These are phyloP conservation scores for Macrolepiota albuminosa DNA, from an alignment of 768 basidiomycete species.

Conservation along the genomic window DNA sequence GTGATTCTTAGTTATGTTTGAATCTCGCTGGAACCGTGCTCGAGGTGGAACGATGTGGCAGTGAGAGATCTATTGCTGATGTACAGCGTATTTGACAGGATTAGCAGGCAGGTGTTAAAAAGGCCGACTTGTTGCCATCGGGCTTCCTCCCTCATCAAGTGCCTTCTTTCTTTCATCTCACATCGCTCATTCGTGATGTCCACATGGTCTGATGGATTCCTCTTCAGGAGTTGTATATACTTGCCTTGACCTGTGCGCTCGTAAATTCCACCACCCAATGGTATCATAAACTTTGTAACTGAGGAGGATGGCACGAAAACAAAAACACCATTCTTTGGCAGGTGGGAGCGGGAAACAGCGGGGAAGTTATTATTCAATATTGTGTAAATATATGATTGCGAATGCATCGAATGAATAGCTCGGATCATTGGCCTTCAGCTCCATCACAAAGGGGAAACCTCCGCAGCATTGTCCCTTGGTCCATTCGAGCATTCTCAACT, in stretches of 20 bases:
- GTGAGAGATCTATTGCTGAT: not conserved
- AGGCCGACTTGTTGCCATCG: constrained; percentile 18
- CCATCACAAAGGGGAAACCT: constrained; percentile 9
- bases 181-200: constrained; percentile 78
- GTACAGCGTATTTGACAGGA: not conserved
- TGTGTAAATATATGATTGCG: constrained; percentile 60
- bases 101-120: not conserved
- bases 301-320: not conserved
- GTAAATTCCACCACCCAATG: constrained; percentile 68
- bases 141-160: constrained; percentile 14
- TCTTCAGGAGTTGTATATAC: constrained; percentile 62
- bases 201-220: constrained; percentile 65
- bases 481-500: no score
- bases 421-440: constrained; percentile 22
- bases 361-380: constrained; percentile 66
- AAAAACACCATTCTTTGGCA: constrained; percentile 29
- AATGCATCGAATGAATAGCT: constrained; percentile 49
- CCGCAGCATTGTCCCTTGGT: no score
- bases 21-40: not conserved
- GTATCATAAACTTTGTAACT: constrained; percentile 36
- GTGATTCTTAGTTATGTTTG: no score
- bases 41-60: not conserved
- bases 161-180: constrained; percentile 30
- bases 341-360: constrained; percentile 49
- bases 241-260: constrained; percentile 43